phyloP scores from a whole-genome alignment of 805 yeast species.

The Kuraishia piskuri region DNA sequence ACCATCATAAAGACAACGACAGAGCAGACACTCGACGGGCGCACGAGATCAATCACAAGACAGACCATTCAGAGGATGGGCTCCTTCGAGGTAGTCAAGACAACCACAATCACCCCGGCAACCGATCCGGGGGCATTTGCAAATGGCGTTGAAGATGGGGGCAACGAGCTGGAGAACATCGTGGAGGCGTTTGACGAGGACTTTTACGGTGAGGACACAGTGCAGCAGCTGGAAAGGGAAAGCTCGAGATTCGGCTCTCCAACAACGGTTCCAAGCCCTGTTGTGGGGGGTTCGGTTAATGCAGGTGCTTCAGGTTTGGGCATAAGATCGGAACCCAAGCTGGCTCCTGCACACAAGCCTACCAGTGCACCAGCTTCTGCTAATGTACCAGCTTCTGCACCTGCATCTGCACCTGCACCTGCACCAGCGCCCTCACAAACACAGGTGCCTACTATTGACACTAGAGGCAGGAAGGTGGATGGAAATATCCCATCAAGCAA shows the following conservation, averaged over 20 bases:
- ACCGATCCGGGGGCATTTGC: constrained; percentile 2
- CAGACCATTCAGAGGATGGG: constrained; percentile 42
- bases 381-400: no score
- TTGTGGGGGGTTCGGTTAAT: neutral
- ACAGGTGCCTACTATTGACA: neutral
- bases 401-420: no score
- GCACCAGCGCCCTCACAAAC: no score
- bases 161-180: constrained; percentile 19
- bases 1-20: constrained; percentile 40
- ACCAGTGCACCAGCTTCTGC: no score
- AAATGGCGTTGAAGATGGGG: constrained; percentile 12
- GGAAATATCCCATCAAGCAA: no score
- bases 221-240: neutral
- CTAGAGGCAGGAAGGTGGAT: no score
- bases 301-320: neutral
- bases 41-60: constrained; percentile 47
- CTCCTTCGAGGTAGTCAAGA: constrained; percentile 38
- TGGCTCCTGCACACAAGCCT: neutral
- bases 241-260: neutral
- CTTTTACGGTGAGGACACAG: constrained; percentile 9
- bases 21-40: constrained; percentile 39
- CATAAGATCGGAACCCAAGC: neutral
- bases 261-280: neutral
- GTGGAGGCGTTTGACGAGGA: constrained; percentile 19
- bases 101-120: constrained; percentile 31